These are phyloP conservation scores for Claviceps cyperi DNA, from an alignment of 2,329 filamentous ascomycete genomes.

Conservation along the genomic window DNA sequence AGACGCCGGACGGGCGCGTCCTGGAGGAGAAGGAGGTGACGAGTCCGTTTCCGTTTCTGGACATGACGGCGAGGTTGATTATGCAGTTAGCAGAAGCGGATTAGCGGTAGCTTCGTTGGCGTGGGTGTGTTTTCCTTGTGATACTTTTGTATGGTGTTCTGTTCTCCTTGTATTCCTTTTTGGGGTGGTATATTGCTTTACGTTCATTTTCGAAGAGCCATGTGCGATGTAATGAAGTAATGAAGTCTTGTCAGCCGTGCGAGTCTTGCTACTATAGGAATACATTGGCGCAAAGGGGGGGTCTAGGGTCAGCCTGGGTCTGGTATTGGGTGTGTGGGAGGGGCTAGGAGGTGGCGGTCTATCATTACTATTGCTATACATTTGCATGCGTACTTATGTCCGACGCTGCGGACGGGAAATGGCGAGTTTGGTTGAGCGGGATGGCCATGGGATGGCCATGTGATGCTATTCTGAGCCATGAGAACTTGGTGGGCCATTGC, in stretches of 20 bases:
- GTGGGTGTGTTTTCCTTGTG: background rate
- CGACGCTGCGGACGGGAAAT: no score
- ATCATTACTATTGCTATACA: no score
- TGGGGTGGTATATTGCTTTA: background rate
- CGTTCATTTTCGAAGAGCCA: background rate
- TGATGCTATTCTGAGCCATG: no score
- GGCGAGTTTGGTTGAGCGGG: no score
- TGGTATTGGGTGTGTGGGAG: no score
- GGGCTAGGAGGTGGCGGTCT: no score
- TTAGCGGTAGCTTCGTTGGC: slow-evolving; percentile 15
- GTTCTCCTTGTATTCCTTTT: background rate
- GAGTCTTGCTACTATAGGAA: no score
- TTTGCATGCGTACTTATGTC: no score
- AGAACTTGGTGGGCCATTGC: no score
- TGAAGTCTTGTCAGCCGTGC: background rate
- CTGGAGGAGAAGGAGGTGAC: slow-evolving; percentile 90
- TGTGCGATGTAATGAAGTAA: background rate
- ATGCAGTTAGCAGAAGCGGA: slow-evolving; percentile 82
- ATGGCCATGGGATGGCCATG: no score
- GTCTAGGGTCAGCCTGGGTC: no score
- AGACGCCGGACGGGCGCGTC: slow-evolving; percentile 57
- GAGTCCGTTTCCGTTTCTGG: slow-evolving; percentile 88
- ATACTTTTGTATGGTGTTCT: background rate
- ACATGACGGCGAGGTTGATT: slow-evolving; percentile 82
- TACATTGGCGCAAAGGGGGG: no score